These are phyloP conservation scores for Lactifluus volemus DNA, from an alignment of 768 basidiomycete species.

Conservation along the genomic window DNA sequence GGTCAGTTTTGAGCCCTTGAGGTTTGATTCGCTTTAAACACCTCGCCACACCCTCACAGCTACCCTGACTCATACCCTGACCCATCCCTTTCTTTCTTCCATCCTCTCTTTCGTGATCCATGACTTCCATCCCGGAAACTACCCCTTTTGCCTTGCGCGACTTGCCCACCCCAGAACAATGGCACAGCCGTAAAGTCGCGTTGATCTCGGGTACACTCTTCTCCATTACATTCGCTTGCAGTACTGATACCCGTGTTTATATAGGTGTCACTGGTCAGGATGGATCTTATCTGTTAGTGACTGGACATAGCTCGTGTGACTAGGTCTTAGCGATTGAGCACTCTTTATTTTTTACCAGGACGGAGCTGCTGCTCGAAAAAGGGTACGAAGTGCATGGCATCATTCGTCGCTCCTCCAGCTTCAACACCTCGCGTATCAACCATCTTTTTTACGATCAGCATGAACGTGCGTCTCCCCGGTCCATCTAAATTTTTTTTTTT, in stretches of 20 bases:
- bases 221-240: conserved; percentile 7
- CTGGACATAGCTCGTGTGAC: conserved; percentile 12
- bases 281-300: conserved; percentile 82
- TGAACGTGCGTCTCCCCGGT: conserved; percentile 49
- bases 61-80: too few species aligned
- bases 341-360: conserved; percentile 34
- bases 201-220: conserved; percentile 66
- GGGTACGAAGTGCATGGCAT: conserved; percentile 93
- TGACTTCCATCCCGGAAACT: conserved; percentile 27
- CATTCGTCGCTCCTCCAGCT: conserved; percentile 94
- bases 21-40: too few species aligned
- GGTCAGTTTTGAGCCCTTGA: background rate
- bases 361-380: conserved; percentile 75
- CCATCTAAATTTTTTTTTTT: background rate
- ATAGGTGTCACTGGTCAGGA: conserved; percentile 94
- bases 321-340: background rate
- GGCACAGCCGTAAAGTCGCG: conserved; percentile 85
- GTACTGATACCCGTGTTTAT: conserved; percentile 10
- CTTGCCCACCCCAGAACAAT: conserved; percentile 72
- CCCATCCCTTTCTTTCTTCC: background rate
- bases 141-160: conserved; percentile 33
- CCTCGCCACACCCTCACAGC: too few species aligned
- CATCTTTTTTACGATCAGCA: conserved; percentile 92
- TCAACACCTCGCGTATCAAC: conserved; percentile 93
- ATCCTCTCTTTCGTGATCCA: conserved; percentile 19